Base-by-base conservation (phyloP, 306 rosid genomes). In the Acmispon strigosus region DNA sequence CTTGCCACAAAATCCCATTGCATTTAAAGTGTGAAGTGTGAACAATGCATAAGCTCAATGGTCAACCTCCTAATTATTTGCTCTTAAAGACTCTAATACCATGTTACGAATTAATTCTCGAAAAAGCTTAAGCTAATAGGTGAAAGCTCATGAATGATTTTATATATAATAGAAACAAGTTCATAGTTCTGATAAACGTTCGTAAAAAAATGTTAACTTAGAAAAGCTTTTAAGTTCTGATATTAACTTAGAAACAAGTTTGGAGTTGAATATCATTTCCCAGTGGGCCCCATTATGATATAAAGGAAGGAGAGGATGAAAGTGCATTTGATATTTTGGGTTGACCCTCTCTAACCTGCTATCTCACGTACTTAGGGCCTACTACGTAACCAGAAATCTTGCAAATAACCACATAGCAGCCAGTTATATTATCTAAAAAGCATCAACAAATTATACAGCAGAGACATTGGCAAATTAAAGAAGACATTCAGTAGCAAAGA, bases 401-500 rank as follows among this genome's bases (percentile, higher is more conserved):
- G 66, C 57, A 75, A 75, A 44, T 14, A 32, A 65, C 36, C 43
- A 55, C 59, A 66, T 20, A 47, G 13, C 57, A 18, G 44, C 39
- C 10, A 34, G 7, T 27, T 14, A 47, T 41, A 57, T 39, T 39
- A 66, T 48, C 45, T 68, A 16, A 67, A 39, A 58, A 67, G 39
- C 15, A 58, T 22, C 41, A 69, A 68, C 12, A 76, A 58, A 41
- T 50, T 24, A 59, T 58, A 59, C 52, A 75, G 34, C 10, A 55
- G 3, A 39, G 48, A 57, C 13, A 10, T 66, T 65, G 61, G 59
- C 56, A 76, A 67, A 37, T 63, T 14, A 48, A 50, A 68, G 63
- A 72, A 48, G 15, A 61, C 24, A 17, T 16, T 29, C 50, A 41
- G 13, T n/a, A 43, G 52, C 41, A 19, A 16, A 41, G 10, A 57